Evolutionary conservation across 352 stramenopile genomes (phyloP), one percentile per base, ranked within the genome.

Genomic region (Globisporangium splendens): DNA sequence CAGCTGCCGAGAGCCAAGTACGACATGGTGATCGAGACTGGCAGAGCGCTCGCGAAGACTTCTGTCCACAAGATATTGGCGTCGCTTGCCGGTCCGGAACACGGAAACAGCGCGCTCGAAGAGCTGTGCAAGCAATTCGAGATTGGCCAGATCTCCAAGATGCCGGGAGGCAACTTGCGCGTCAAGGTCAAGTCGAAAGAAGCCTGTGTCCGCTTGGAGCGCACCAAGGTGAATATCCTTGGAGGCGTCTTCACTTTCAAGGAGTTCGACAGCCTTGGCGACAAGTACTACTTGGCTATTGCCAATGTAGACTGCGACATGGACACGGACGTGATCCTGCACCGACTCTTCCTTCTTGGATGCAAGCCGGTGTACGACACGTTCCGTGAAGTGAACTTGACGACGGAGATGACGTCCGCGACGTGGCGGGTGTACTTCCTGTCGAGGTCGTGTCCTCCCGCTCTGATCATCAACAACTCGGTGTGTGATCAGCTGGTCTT

Each of bases 361-460:
- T 64, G 58, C 54, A 35, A 64, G 54, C 50, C 54, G 12, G 15
- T 64, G 11, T 64, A 59, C 54, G 43, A 59, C 21, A 64, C 58
- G 6, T 64, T 64, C 48, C 46, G 49, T 15, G 58, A 64, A 20
- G 54, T 61, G 8, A 54, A 52, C 24, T 4, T 54, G 5, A 33
- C 58, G 15, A 59, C 46, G 17, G 33, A 49, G 2, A 5, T 64
- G 17, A 58, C 49, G 2, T 54, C 54, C 3, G 31, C 58, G 24
- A 31, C 24, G 2, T 31, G 24, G 24, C 24, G 24, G 5, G 24
- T 31, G 24, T 31, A 31, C 24, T 31, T 31, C 24, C 5, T 31
- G 24, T 31, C 24, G 2, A 31, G 2, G 2, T 31, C 24, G 24
- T 31, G 24, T 31, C 24, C 24, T 6, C 2, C 2, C 24, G 24